phyloP scores from a whole-genome alignment of 495 filamentous ascomycete genomes.

The Trichodelitschia bisporula region DNA sequence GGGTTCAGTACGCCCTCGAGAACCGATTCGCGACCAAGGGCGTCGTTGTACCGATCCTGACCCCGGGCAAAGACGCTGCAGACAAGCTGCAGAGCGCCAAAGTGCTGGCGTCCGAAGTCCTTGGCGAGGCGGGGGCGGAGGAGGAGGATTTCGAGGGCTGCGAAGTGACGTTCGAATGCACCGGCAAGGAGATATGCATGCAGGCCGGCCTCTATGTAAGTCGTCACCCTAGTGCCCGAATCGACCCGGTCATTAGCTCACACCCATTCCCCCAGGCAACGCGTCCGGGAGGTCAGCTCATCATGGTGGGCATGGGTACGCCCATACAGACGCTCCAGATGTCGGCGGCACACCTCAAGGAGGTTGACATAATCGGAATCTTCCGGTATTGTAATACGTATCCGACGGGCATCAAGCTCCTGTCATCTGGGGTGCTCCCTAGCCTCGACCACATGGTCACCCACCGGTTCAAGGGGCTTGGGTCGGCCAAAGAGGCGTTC shows the following conservation, averaged over 20 bases:
- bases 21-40: slow-evolving; percentile 12
- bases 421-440: slow-evolving; percentile 10
- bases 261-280: slow-evolving; percentile 11
- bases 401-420: slow-evolving; percentile 11
- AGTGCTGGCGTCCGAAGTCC: slow-evolving; percentile 7
- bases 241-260: neutral
- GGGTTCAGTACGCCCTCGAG: slow-evolving; percentile 10
- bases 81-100: slow-evolving; percentile 9
- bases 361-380: slow-evolving; percentile 13
- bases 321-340: slow-evolving; percentile 13
- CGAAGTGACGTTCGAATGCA: slow-evolving; percentile 14
- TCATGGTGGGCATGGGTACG: slow-evolving; percentile 15
- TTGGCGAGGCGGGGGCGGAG: slow-evolving; percentile 8
- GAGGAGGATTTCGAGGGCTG: slow-evolving; percentile 11
- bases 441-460: slow-evolving; percentile 13
- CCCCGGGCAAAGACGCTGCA: slow-evolving; percentile 4
- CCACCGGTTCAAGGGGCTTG: slow-evolving; percentile 11
- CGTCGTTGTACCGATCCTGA: slow-evolving; percentile 10
- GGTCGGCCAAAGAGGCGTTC: slow-evolving; percentile 11
- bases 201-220: slow-evolving; percentile 13
- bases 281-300: slow-evolving; percentile 11
- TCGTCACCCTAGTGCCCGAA: neutral
- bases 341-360: slow-evolving; percentile 11
- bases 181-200: slow-evolving; percentile 14
- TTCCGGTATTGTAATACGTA: slow-evolving; percentile 15